A percentile compares a stretch with the other conserved stretches of the same genome.
phyloP scores from a whole-genome alignment of 257 asterid species.

The Solanum pennellii region DNA sequence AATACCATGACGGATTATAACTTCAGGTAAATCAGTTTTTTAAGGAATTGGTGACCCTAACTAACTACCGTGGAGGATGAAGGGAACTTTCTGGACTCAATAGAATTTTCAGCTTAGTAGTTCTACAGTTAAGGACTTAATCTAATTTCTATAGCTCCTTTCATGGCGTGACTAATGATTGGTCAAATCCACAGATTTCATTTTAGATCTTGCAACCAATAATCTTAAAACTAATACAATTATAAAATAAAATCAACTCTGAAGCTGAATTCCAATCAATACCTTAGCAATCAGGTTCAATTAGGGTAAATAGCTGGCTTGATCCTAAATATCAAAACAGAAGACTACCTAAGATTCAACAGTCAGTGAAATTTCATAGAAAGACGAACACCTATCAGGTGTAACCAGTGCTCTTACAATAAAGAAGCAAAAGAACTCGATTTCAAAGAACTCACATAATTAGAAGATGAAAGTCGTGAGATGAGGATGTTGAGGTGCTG shows the following conservation, averaged over 20 bases:
- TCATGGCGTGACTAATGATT: background rate
- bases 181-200: background rate
- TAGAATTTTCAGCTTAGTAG: background rate
- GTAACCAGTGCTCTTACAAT: background rate
- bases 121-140: background rate
- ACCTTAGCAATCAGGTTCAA: background rate
- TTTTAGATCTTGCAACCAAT: background rate
- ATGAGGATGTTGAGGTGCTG: background rate
- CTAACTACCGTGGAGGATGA: background rate
- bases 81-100: background rate
- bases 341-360: background rate
- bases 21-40: background rate
- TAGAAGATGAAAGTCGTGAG: background rate
- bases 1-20: background rate
- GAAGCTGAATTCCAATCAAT: background rate
- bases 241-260: background rate
- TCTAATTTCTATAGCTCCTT: background rate
- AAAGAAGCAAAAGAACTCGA: background rate
- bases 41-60: background rate
- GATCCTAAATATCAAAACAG: background rate
- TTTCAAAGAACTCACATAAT: background rate
- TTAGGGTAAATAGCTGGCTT: background rate
- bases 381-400: background rate
- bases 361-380: background rate
- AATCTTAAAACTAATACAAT: background rate